Base-by-base conservation (phyloP, 257 asterid species). In the Dorcoceras hygrometricum region DNA sequence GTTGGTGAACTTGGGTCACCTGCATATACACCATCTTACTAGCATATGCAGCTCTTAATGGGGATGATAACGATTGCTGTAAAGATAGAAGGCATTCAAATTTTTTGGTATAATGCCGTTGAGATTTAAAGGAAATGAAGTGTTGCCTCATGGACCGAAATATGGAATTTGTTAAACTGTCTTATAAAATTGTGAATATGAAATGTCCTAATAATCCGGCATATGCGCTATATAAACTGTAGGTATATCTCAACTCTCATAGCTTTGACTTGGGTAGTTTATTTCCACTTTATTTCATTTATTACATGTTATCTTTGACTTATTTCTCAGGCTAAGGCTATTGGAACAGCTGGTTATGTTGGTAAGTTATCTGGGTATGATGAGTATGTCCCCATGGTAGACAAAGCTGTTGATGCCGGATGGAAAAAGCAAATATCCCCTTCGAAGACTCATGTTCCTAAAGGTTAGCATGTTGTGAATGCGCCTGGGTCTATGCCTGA, bases 321-420 rank as follows among this genome's bases (percentile, higher is more conserved):
- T 51, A 31, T 61, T 66, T 73, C 29, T 74, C 90, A 94, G 98
- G 91, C 93, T 31, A 94, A 89, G 86, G 83, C 84, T 63, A 76
- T 79, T 67, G 96, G 96, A 77, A 69, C 80, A 48, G 73, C 88
- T 73, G 80, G 84, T 72, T 76, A 76, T 63, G 67, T 72, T 24
- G 79, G 79, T 68, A 81, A 76, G 64, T 81, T 80, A 73, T 73
- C 88, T 31, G 96, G 95, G 65, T 91, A 90, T 75, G 99, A 94
- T 51, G 99, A 94, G 75, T 94, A 87, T 80, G 96, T 94, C 65
- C 99, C 99, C 20, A 91, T 94, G 99, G 99, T 94, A 22, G 99
- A 94, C 83, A 94, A 94, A 83, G 96, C 93, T 59, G 99, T 94
- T 66, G 99, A 88, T 81, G 73, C 91, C 73, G 89, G 82, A 50